Evolutionary conservation across 2,329 filamentous ascomycete species (phyloP), one percentile per base, ranked within the genome.

Genomic region (Xylaria hypoxylon): DNA sequence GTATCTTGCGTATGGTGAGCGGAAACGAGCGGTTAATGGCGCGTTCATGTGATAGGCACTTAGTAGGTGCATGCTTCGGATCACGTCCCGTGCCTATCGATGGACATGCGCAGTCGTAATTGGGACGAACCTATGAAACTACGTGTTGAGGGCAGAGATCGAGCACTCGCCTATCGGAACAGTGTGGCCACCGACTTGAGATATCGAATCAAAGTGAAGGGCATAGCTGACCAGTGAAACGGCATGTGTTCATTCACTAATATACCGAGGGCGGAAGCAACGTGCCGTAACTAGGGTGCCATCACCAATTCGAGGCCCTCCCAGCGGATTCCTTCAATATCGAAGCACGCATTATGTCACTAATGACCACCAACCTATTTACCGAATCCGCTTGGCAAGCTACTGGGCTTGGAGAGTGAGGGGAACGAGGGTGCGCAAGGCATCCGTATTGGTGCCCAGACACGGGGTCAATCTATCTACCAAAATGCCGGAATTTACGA

Each of bases 401-500:
- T 38, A 42, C 26, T 44, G 44, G 24, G 22, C 53, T 38, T 50
- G 38, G 17, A 45, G 22, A 28, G 24, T 31, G 52, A 42, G 57
- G 48, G 57, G 47, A 53, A 44, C 19, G 33, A 47, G 57, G 48
- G 33, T n/a, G 38, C 38, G 53, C 50, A 19, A 52, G 38, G 42
- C 33, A 26, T 52, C 38, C 56, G 19, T 24, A 68, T 68, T 68
- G 65, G 65, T 65, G 62, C 66, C 63, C 53, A 63, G 66, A 68
- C 59, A 66, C 59, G 66, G 66, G 48, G 44, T 60, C 51, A 68
- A 63, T 68, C 53, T 68, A 68, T 68, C 50, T 59, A 65, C 66
- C 66, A 68, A 62, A 68, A 47, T 68, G 63, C 66, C 63, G 66
- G 66, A 65, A 68, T 68, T 65, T 56, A 53, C 38, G 38, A 65